Base-by-base conservation (phyloP, 768 basidiomycete species). In the Hygrophoropsis aurantiaca region DNA sequence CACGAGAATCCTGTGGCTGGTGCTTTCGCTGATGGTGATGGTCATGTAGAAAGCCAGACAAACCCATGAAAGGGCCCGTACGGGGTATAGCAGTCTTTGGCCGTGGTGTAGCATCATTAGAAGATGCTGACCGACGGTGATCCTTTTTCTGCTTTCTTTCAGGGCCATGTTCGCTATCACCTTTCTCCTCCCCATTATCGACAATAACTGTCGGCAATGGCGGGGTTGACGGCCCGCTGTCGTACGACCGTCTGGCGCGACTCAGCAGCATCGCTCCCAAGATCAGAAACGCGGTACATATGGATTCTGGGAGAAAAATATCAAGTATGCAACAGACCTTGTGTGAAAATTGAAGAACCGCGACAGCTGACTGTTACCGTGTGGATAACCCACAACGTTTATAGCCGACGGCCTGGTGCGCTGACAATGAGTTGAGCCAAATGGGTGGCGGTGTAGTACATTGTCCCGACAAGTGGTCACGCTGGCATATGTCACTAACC, bases 51-150 rank as follows among this genome's bases (percentile, higher is more conserved):
- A 51, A 52, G 50, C 30, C 43, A 40, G 40, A 60, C 52, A 57
- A 52, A 56, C 56, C 58, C 16, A 47, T 41, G 50, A 49, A 47
- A 30, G 50, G 53, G 26, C 48, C 58, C 40, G 48, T 27, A 46
- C 19, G 53, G 46, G 54, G 52, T 36, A 56, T 38, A 36, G 40
- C 70, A 24, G 70, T 58, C 35, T 72, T 71, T 53, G 72, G 74
- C 47, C 76, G 74, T 19, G 77, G 77, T 1, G 77, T 75, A 20
- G 74, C 73, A 58, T 80, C 79, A 56, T 62, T 72, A 4, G 75
- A 80, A 35, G 75, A 77, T 52, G 57, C 62, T 38, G 58, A 55
- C 53, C 65, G 61, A 50, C 52, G 60, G 27, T 65, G 58, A 45
- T 56, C 50, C 35, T 50, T 42, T 41, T 50, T 49, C 44, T 47